A percentile compares a stretch with the other conserved stretches of the same genome.
Evolutionary conservation across 441 rosid genomes (phyloP).

Genomic region (Macaranga tanarius): DNA sequence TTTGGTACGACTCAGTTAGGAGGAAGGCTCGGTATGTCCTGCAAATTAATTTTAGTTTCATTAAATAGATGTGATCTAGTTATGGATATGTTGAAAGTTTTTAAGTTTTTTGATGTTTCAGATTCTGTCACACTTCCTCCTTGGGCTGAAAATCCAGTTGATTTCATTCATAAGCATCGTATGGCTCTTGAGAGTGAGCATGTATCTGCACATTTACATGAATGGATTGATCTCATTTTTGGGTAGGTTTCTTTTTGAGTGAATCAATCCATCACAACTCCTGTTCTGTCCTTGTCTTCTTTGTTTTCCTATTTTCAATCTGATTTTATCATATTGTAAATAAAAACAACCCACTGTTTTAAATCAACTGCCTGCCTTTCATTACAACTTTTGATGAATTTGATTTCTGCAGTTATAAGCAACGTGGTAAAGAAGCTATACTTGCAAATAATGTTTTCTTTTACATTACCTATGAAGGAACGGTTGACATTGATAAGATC

Average conservation of each 20-base stretch:
- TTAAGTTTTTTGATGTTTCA: conserved; percentile 35
- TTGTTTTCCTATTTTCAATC: conserved; percentile 19
- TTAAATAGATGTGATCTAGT: not conserved
- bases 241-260: conserved; percentile 54
- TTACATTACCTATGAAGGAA: conserved; percentile 97
- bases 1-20: conserved; percentile 94
- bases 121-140: conserved; percentile 94
- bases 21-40: conserved; percentile 80
- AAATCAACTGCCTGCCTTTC: not conserved
- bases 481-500: conserved; percentile 92
- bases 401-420: conserved; percentile 71
- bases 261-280: conserved; percentile 16
- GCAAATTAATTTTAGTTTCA: not conserved
- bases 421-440: conserved; percentile 99
- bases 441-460: conserved; percentile 93
- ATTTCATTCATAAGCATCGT: conserved; percentile 95
- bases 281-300: conserved; percentile 18
- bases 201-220: conserved; percentile 94
- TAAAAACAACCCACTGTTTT: not conserved
- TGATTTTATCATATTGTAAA: not conserved
- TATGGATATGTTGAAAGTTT: not conserved
- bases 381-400: conserved; percentile 22
- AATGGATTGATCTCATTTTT: conserved; percentile 98
- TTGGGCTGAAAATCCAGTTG: conserved; percentile 93
- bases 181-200: conserved; percentile 97